Base-by-base conservation (phyloP, 768 basidiomycete species). In the Macrolepiota dolichaula region DNA sequence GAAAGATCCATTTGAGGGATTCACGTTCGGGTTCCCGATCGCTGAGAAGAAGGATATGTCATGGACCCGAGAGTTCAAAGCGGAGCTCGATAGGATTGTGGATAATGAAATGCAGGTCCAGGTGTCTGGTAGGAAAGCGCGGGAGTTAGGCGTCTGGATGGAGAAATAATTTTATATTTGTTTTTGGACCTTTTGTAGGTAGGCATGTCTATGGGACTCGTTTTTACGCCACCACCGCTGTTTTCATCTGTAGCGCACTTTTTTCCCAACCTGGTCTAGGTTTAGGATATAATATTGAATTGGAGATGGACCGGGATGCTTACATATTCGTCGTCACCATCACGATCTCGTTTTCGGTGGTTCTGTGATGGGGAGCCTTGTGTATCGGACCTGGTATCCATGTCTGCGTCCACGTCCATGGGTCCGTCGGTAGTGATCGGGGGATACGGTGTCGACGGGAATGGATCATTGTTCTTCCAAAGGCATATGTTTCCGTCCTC, bases 401-500 rank as follows among this genome's bases (percentile, higher is more conserved):
- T 22, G 46, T 61, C 52, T 36, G 22, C 29, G 36, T 36, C 46
- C 10, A 49, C 29, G 22, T 57, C 56, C 35, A 24, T 24, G 35
- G 32, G 13, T 38, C 12, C 52, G 10, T 38, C n/a, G 32, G 36
- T n/a, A 37, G n/a, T 10, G 19, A 11, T 15, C 10, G n/a, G 9
- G 7, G 19, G n/a, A 10, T 22, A 35, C 32, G 11, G 36, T 11
- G 19, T 2, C 4, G 35, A 24, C 3, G n/a, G 52, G 36, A 54
- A 54, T 19, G 35, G 52, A 25, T 44, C 10, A 19, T 42, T 37
- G 32, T 65, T 59, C 19, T 55, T 64, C 74, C 74, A 75, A 2
- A 66, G 47, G 25, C 70, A 68, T 11, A 75, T 61, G 42, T 67
- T 71, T 0, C 70, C 67, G 38, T 75, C 74, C 53, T 75, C 74